A percentile compares a stretch with the other conserved stretches of the same genome.
These are phyloP conservation scores for Aspergillus sp. DNA, from an alignment of 2,329 filamentous ascomycete genomes.

Conservation along the genomic window DNA sequence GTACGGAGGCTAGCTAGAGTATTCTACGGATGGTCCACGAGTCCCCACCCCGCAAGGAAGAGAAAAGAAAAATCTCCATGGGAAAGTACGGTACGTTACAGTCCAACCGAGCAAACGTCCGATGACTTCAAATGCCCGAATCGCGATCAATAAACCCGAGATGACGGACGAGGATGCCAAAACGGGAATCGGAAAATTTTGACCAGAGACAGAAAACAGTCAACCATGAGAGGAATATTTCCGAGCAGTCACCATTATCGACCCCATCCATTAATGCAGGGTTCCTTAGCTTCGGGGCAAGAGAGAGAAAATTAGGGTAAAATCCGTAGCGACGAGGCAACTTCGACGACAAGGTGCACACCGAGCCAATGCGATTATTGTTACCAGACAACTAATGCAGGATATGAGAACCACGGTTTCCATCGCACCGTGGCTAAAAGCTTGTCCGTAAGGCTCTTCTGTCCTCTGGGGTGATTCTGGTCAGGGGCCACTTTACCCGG, in stretches of 20 bases:
- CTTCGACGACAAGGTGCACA: background rate
- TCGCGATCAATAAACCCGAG: background rate
- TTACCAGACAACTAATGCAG: constrained; percentile 12
- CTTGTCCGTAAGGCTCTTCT: constrained; percentile 22
- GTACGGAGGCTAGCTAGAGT: background rate
- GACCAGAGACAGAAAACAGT: background rate
- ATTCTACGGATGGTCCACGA: background rate
- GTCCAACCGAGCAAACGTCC: background rate
- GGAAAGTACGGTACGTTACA: background rate
- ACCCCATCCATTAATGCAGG: background rate
- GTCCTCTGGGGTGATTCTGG: constrained; percentile 10
- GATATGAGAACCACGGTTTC: constrained; percentile 15
- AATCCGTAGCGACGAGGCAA: background rate
- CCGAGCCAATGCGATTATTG: background rate
- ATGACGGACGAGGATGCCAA: background rate
- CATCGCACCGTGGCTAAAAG: constrained; percentile 22
- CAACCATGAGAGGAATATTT: background rate
- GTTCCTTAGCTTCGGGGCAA: background rate
- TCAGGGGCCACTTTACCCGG: constrained; percentile 12
- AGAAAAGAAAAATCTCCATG: background rate
- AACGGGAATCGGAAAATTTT: background rate
- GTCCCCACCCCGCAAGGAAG: background rate
- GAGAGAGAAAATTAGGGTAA: background rate
- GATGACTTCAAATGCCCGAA: background rate
- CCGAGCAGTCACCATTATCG: background rate